Evolutionary conservation across 2,329 filamentous ascomycete genomes (phyloP), one percentile per base, ranked within the genome.

Genomic region (Fusarium chaquense): DNA sequence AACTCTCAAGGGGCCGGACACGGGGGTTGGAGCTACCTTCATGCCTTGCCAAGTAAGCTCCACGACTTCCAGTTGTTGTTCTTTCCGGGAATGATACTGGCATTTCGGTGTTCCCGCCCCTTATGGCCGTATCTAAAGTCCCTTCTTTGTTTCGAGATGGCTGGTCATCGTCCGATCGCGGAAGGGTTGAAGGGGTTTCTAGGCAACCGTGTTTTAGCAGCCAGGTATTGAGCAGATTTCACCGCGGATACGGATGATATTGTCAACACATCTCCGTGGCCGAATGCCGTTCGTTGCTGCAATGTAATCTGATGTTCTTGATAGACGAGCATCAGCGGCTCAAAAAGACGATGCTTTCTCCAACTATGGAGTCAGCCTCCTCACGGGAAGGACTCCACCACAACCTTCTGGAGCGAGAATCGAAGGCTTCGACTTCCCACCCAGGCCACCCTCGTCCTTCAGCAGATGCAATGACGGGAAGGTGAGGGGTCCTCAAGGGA

Each of bases 361-460:
- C 73, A 75, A 74, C 61, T 75, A 69, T 69, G 68, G 68, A 71
- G 68, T 61, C 62, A 58, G 68, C 69, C 73, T 75, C 71, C 65
- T 75, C 73, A 65, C 70, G 71, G 73, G 67, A 73, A 67, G 52
- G 70, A 75, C 73, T 74, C 73, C 73, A 75, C 73, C 62, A 60
- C 49, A 72, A 70, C 53, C 73, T 75, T 75, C 73, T 75, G 73
- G 73, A 75, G 73, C 70, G 59, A 69, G 58, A 70, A 75, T 75
- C 72, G 73, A 75, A 75, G 73, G 71, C 58, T 75, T 75, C 47
- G 58, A 66, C 59, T 62, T 67, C 67, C 67, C 71, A 68, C 70
- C 58, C 58, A 72, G 67, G 55, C 67, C 71, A 68, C 70, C 62
- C 58, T 73, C 69, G 55, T 69, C 68, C 59, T 64, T 58, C 61